These are phyloP conservation scores for Zymoseptoria brevis DNA, from an alignment of 2,329 filamentous ascomycete species.

Conservation along the genomic window DNA sequence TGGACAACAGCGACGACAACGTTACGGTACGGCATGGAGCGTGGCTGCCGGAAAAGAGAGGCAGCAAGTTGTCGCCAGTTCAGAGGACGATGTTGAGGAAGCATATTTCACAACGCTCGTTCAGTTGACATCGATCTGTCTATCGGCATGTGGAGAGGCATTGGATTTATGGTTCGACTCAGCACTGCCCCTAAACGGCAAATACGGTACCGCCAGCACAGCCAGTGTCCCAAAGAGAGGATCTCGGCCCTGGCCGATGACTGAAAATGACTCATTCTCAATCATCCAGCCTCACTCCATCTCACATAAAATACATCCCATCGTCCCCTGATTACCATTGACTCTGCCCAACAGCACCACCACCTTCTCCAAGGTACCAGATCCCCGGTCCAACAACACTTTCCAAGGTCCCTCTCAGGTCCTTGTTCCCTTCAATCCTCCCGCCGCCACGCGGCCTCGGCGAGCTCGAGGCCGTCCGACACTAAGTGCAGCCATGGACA, in stretches of 20 bases:
- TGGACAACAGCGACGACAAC: neutral
- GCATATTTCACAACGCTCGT: neutral
- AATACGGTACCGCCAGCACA: neutral
- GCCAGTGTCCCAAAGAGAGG: neutral
- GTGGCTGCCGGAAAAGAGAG: too few relatives aligned
- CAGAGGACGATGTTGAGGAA: neutral
- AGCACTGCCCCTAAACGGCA: neutral
- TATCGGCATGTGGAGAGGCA: neutral
- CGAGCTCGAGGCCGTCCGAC: slow-evolving; percentile 3
- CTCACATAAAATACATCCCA: neutral
- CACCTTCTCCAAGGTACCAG: neutral
- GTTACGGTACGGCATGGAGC: too few relatives aligned
- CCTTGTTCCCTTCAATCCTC: neutral
- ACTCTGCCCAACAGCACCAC: neutral
- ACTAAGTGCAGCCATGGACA: slow-evolving; percentile 10
- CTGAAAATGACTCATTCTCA: slow-evolving; percentile 4
- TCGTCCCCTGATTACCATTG: neutral
- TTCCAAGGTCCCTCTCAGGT: neutral
- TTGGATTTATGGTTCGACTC: neutral
- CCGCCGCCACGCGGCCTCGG: slow-evolving; percentile 7
- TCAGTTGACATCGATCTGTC: neutral
- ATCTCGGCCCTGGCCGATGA: neutral
- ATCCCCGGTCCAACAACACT: neutral
- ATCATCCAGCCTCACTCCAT: neutral
- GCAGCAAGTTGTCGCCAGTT: too few relatives aligned